Percentiles rank a stretch among this genome's conserved stretches.
These are phyloP conservation scores for Rhododendron mucronatum DNA, from an alignment of 148 eudicot genomes.

Conservation along the genomic window DNA sequence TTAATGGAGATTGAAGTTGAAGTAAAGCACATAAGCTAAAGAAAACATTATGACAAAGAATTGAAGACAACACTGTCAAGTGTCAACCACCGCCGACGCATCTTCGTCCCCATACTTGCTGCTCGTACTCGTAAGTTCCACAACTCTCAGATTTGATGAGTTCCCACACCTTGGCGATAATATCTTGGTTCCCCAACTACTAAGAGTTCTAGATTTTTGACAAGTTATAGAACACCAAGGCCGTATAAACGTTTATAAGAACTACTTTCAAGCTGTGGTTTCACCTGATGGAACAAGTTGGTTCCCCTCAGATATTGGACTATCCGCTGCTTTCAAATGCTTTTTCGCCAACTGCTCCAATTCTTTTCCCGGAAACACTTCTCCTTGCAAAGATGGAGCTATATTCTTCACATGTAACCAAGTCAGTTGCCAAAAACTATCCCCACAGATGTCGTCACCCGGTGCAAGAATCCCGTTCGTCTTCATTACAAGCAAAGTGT, in stretches of 20 bases:
- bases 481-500: slow-evolving; percentile 62
- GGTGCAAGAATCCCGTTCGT: slow-evolving; percentile 50
- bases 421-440: slow-evolving; percentile 70
- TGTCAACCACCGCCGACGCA: neutral
- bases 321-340: neutral
- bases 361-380: slow-evolving; percentile 43
- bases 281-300: neutral
- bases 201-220: neutral
- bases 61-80: neutral
- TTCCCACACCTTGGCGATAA: neutral
- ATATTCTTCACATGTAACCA: slow-evolving; percentile 77
- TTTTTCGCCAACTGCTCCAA: slow-evolving; percentile 4
- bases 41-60: neutral
- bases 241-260: neutral
- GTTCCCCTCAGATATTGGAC: neutral
- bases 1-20: neutral
- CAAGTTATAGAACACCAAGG: neutral
- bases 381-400: slow-evolving; percentile 51
- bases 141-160: neutral
- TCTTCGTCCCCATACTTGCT: neutral
- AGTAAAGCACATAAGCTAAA: neutral
- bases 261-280: neutral
- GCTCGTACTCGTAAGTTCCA: neutral
- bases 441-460: slow-evolving; percentile 54
- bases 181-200: neutral